These are phyloP conservation scores for Backusella tuberculispora DNA, from an alignment of 192 early-diverging fungal genomes.

Conservation along the genomic window DNA sequence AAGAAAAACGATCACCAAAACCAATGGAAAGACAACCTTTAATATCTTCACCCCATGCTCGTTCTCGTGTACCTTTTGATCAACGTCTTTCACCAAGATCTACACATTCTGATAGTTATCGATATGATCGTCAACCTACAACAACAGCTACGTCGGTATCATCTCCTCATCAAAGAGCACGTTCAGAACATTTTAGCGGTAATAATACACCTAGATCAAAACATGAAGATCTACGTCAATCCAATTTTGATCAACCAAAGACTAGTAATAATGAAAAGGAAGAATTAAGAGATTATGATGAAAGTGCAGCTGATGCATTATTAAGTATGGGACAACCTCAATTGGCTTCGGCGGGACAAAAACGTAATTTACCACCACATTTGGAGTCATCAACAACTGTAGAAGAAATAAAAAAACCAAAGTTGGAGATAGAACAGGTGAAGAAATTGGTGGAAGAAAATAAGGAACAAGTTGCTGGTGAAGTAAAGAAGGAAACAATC, in stretches of 20 bases:
- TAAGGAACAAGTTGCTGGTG: constrained; percentile 28
- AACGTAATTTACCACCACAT: neutral
- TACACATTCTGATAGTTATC: constrained; percentile 7
- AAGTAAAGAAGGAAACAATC: neutral
- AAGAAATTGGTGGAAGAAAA: neutral
- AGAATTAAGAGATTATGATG: constrained; percentile 29
- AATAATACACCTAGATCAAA: constrained; percentile 6
- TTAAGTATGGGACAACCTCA: constrained; percentile 25
- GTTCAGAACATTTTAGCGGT: neutral
- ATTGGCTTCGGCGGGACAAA: constrained; percentile 17
- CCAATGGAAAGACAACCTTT: neutral
- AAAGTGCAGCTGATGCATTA: constrained; percentile 34
- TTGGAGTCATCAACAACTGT: neutral
- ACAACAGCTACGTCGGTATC: neutral
- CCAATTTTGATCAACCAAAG: neutral
- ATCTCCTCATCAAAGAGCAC: neutral
- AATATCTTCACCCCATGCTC: constrained; percentile 8
- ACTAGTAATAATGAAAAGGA: neutral
- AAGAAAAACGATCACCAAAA: constrained; percentile 26
- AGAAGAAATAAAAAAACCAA: constrained; percentile 20
- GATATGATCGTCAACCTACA: neutral
- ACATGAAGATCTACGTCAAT: constrained; percentile 7
- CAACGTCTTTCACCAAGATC: constrained; percentile 17
- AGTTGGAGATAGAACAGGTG: neutral
- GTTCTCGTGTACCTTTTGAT: constrained; percentile 4